Evolutionary conservation across 2,329 filamentous ascomycete genomes (phyloP).

Genomic region (Botrytis paeoniae): DNA sequence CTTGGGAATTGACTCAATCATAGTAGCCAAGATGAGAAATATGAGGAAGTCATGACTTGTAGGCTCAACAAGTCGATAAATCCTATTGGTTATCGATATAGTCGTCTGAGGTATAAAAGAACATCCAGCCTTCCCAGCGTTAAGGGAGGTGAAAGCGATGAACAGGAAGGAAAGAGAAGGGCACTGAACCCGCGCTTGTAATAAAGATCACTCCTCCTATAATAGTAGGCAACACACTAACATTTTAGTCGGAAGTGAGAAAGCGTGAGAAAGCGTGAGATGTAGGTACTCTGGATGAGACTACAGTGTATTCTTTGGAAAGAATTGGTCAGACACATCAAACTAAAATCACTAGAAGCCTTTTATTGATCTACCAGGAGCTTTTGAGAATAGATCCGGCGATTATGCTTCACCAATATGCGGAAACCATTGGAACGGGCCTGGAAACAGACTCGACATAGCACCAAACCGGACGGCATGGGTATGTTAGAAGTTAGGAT

Average conservation of each 20-base stretch:
- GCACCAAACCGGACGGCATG: not conserved
- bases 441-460: not conserved
- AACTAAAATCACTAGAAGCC: not conserved
- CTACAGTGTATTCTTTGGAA: not conserved
- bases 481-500: not conserved
- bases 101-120: not conserved
- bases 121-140: not conserved
- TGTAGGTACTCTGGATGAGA: not conserved
- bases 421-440: not conserved
- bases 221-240: not conserved
- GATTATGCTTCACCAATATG: not conserved
- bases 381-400: conserved; percentile 4
- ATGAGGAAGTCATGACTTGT: not conserved
- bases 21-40: not conserved
- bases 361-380: not conserved
- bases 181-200: not conserved
- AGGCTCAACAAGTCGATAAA: not conserved
- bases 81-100: not conserved
- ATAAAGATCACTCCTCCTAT: not conserved
- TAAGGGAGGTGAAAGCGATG: not conserved
- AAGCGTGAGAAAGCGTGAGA: not conserved
- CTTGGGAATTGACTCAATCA: not conserved
- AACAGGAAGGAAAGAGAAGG: not conserved
- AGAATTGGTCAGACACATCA: not conserved
- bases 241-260: not conserved